Conservation (phyloP, 495 filamentous ascomycete species). For the Neurospora sp. region DNA sequence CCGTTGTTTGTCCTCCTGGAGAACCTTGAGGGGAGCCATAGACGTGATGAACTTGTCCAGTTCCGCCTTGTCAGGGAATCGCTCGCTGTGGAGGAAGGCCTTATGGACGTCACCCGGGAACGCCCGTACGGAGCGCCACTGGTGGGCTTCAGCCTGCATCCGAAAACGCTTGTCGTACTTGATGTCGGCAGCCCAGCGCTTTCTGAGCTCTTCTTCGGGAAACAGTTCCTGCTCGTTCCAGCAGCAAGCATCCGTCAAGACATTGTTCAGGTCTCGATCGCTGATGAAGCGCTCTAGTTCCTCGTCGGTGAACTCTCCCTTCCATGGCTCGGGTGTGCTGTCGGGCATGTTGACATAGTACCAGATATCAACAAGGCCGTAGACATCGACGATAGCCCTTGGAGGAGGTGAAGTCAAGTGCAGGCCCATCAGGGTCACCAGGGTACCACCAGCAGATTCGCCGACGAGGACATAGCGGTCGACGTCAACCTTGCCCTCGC, state of each 20-base stretch:
- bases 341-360: neutral
- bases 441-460: slow-evolving; percentile 18
- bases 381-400: slow-evolving; percentile 14
- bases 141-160: slow-evolving; percentile 19
- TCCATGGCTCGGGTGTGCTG: slow-evolving; percentile 5
- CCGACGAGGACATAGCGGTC: slow-evolving; percentile 19
- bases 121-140: slow-evolving; percentile 5
- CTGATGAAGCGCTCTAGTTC: slow-evolving; percentile 9
- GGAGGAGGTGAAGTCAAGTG: slow-evolving; percentile 7
- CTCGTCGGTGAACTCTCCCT: slow-evolving; percentile 11
- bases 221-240: slow-evolving; percentile 15
- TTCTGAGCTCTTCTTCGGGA: slow-evolving; percentile 8
- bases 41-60: slow-evolving; percentile 8
- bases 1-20: slow-evolving; percentile 4
- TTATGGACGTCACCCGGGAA: slow-evolving; percentile 3
- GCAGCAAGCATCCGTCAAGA: slow-evolving; percentile 11
- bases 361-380: slow-evolving; percentile 16
- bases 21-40: slow-evolving; percentile 10
- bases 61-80: slow-evolving; percentile 9
- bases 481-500: slow-evolving; percentile 13
- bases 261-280: slow-evolving; percentile 11
- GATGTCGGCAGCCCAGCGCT: slow-evolving; percentile 14
- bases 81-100: slow-evolving; percentile 15
- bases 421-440: slow-evolving; percentile 14
- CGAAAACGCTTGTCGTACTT: slow-evolving; percentile 9